phyloP scores from a whole-genome alignment of 129 eudicot species.

The Smallanthus sonchifolius region DNA sequence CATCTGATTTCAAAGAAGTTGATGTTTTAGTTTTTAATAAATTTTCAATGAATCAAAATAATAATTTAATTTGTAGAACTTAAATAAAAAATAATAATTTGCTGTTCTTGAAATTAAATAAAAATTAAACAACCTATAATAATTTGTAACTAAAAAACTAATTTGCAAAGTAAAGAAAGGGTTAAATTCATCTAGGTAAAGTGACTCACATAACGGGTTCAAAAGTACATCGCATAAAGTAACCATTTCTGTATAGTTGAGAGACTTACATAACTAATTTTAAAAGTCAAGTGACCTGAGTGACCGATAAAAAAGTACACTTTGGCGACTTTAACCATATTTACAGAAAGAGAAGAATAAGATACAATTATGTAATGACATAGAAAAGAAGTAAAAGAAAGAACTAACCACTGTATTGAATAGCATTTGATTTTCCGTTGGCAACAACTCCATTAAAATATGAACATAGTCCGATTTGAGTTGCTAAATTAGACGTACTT shows the following conservation, averaged over 20 bases:
- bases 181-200: not conserved
- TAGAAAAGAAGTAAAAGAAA: not conserved
- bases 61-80: not conserved
- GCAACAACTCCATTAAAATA: slow-evolving; percentile 37
- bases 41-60: too few relatives aligned
- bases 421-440: slow-evolving; percentile 34
- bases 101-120: not conserved
- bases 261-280: not conserved
- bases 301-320: not conserved
- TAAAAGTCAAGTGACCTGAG: not conserved
- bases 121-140: not conserved
- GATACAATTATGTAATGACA: slow-evolving; percentile 8
- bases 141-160: not conserved
- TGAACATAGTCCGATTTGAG: slow-evolving; percentile 41
- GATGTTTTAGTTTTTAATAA: too few relatives aligned
- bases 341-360: not conserved
- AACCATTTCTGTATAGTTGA: not conserved
- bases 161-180: not conserved
- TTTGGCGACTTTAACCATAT: not conserved
- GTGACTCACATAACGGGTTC: not conserved
- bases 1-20: too few relatives aligned
- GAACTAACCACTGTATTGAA: slow-evolving; percentile 47
- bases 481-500: slow-evolving; percentile 43
- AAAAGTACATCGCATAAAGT: not conserved
- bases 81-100: not conserved